Base-by-base conservation (phyloP, 2,329 filamentous ascomycete species). In the Fusarium sambucinum region DNA sequence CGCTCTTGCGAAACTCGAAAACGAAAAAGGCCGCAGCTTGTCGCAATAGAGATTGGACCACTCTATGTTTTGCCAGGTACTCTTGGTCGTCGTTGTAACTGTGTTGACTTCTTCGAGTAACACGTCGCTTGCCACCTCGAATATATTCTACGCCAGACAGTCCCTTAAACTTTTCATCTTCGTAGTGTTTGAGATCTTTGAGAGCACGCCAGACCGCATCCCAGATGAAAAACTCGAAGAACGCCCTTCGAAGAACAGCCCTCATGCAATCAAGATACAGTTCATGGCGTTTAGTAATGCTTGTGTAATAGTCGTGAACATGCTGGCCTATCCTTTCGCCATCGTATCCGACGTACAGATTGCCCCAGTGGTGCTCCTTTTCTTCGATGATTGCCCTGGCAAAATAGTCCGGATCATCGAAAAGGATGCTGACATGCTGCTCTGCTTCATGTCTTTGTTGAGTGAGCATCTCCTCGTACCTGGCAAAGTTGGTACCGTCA, bases 181-280 rank as follows among this genome's bases (percentile, higher is more conserved):
- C 35, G 35, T 19, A 19, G 11, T 11, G 3, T 38, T 19, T 13
- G n/a, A 58, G 35, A 3, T n/a, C 2, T 10, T 21, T 9, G 2
- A 71, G 47, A 10, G 29, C 19, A 17, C 23, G 11, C 13, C 29
- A 33, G 13, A 70, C 25, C 10, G 50, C 29, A 13, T 56, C 35
- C 70, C 68, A 73, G 2, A 67, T 70, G 23, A 58, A 73, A 46
- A 58, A 66, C 3, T 69, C 69, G 30, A 72, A 73, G n/a, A 73
- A 50, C 1, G 63, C 66, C 11, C 68, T 66, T 33, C 68, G 51
- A 16, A 73, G 30, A 12, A 68, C 55, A 25, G 44, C 51, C 35
- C 68, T 61, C 29, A 69, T 25, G 29, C 63, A 72, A 33, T 68
- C 69, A 8, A 46, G 27, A 50, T 73, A 72, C 5, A 73, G 37